phyloP scores from a whole-genome alignment of 352 stramenopile genomes.

The Thalassiosira allenii region DNA sequence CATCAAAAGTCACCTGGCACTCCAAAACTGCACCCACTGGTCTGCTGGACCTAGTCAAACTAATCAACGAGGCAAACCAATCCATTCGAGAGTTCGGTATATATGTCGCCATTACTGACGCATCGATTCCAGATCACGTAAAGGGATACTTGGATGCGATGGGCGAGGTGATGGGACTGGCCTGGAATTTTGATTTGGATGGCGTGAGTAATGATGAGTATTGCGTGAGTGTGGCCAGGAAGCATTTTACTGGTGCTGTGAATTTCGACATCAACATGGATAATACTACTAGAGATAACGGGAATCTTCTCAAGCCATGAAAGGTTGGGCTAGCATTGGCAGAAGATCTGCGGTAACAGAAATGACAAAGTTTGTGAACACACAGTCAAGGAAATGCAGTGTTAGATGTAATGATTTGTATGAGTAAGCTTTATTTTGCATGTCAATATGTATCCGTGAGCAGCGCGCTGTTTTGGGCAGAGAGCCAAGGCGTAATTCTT shows the following conservation, averaged over 20 bases:
- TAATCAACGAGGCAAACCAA: slow-evolving; percentile 6
- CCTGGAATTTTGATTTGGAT: slow-evolving; percentile 36
- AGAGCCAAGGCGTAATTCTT: too few species aligned
- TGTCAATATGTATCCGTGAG: too few species aligned
- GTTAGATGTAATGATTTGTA: too few species aligned
- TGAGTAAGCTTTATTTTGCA: too few species aligned
- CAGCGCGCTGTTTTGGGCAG: too few species aligned
- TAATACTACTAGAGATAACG: neutral
- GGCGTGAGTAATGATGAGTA: slow-evolving; percentile 10
- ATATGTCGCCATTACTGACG: slow-evolving; percentile 27
- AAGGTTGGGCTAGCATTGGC: too few species aligned
- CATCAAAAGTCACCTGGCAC: slow-evolving; percentile 22
- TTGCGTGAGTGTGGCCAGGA: slow-evolving; percentile 19
- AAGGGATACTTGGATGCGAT: slow-evolving; percentile 31
- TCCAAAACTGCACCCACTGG: slow-evolving; percentile 1
- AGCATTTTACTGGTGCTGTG: slow-evolving; percentile 21
- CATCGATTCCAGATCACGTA: slow-evolving; percentile 12
- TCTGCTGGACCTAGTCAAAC: slow-evolving; percentile 7
- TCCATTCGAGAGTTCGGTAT: slow-evolving; percentile 35
- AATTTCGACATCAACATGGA: too few species aligned
- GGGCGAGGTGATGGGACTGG: slow-evolving; percentile 32
- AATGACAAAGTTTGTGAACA: too few species aligned
- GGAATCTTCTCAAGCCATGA: slow-evolving; percentile 28
- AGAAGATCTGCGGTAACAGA: too few species aligned
- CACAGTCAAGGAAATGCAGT: too few species aligned